Evolutionary conservation across 805 yeast species (phyloP).

Genomic region (Ogataea nakhonphanomensis): DNA sequence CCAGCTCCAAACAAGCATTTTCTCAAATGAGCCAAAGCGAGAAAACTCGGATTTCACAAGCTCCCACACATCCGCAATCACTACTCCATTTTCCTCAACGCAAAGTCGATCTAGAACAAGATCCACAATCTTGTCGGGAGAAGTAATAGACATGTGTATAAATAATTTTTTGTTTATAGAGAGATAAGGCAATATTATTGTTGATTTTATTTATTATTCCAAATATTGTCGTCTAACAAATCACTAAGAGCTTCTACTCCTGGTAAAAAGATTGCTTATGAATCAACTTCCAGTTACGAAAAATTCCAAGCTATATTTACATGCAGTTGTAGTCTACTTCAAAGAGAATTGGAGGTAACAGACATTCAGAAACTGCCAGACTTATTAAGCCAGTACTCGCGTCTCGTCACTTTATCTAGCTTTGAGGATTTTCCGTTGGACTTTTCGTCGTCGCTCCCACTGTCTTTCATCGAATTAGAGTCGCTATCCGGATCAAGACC

Average conservation of each 20-base stretch:
- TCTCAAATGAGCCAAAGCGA: constrained; percentile 30
- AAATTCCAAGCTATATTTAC: too few relatives aligned
- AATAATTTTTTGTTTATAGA: constrained; percentile 3
- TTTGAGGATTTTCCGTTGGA: constrained; percentile 10
- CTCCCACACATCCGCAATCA: constrained; percentile 34
- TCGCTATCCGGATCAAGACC: constrained; percentile 23
- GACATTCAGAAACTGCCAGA: constrained; percentile 18
- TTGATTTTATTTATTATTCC: too few relatives aligned
- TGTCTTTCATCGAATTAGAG: constrained; percentile 6
- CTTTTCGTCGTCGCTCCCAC: constrained; percentile 21
- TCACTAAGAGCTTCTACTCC: too few relatives aligned
- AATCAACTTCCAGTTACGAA: too few relatives aligned
- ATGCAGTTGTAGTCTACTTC: too few relatives aligned
- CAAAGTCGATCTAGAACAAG: constrained; percentile 33
- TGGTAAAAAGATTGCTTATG: too few relatives aligned
- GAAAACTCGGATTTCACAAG: constrained; percentile 18
- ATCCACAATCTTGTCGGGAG: constrained; percentile 37
- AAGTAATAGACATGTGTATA: constrained; percentile 12
- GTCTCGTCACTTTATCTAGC: constrained; percentile 10
- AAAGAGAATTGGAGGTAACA: too few relatives aligned
- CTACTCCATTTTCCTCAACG: constrained; percentile 34
- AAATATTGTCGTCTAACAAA: too few relatives aligned
- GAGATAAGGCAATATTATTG: not conserved
- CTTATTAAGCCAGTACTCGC: constrained; percentile 40
- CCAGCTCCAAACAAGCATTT: constrained; percentile 38